Evolutionary conservation across 306 rosid species (phyloP).

Genomic region (Vachellia collinsii): DNA sequence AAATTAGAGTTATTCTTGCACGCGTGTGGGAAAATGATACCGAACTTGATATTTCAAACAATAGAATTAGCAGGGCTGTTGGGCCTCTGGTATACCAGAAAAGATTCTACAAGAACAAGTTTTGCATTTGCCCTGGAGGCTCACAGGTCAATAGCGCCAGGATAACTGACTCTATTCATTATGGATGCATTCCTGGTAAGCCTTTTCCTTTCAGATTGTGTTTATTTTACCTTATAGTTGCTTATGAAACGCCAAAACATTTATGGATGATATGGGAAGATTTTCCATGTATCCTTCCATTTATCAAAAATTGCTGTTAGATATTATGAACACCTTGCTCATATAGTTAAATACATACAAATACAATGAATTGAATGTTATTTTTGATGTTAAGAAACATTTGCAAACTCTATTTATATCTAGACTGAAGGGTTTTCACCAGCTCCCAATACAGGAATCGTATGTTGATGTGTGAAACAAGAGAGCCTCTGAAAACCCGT

Average conservation of each 20-base stretch:
- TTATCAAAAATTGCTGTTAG: slow-evolving; percentile 22
- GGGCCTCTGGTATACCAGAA: slow-evolving; percentile 87
- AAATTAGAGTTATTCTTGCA: slow-evolving; percentile 93
- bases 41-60: slow-evolving; percentile 86
- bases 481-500: slow-evolving; percentile 17
- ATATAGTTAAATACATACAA: background rate
- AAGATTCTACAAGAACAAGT: slow-evolving; percentile 81
- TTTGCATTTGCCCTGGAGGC: slow-evolving; percentile 98
- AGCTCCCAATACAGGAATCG: slow-evolving; percentile 19
- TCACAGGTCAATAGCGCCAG: slow-evolving; percentile 99
- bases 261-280: slow-evolving; percentile 12
- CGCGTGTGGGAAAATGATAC: slow-evolving; percentile 96
- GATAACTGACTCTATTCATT: slow-evolving; percentile 89
- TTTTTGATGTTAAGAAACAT: slow-evolving; percentile 9
- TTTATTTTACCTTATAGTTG: slow-evolving; percentile 11
- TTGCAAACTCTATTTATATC: background rate
- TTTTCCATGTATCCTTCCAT: slow-evolving; percentile 24
- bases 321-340: background rate
- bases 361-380: background rate
- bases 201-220: slow-evolving; percentile 11
- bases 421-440: background rate
- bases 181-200: slow-evolving; percentile 97
- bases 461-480: slow-evolving; percentile 11
- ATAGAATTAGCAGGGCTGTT: slow-evolving; percentile 86
- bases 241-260: slow-evolving; percentile 24